phyloP scores from a whole-genome alignment of 441 rosid genomes.

The Populus trichocarpa region DNA sequence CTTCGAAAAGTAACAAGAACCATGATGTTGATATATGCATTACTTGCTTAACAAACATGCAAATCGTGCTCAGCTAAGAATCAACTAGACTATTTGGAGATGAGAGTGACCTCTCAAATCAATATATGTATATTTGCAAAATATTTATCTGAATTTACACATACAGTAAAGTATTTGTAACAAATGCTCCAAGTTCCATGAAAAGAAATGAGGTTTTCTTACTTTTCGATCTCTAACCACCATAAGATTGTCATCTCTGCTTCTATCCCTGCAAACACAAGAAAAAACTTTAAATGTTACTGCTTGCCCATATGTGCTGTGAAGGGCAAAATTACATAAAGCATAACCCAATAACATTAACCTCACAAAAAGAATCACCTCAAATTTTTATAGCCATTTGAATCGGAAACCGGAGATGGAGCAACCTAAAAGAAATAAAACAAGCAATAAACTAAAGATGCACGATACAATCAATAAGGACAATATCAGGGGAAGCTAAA shows the following conservation, averaged over 20 bases:
- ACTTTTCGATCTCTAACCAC: constrained; percentile 63
- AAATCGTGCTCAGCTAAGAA: background rate
- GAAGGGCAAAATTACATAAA: background rate
- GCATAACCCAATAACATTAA: background rate
- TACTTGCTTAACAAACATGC: background rate
- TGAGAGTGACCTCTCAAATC: background rate
- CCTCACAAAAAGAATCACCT: constrained; percentile 37
- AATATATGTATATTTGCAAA: background rate
- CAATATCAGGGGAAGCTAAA: too few species aligned
- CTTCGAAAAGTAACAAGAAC: too few species aligned
- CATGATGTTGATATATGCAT: background rate
- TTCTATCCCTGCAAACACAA: constrained; percentile 33
- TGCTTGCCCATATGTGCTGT: background rate
- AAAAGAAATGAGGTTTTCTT: constrained; percentile 5
- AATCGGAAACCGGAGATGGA: constrained; percentile 33
- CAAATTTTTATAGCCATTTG: constrained; percentile 42
- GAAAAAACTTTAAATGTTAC: background rate
- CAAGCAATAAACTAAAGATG: constrained; percentile 1
- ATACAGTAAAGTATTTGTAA: background rate
- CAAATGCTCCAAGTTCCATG: background rate
- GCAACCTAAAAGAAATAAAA: background rate
- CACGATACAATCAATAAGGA: constrained; percentile 1
- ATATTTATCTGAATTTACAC: background rate
- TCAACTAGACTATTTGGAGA: background rate
- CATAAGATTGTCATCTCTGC: constrained; percentile 42